These are phyloP conservation scores for Neurospora terricola DNA, from an alignment of 495 filamentous ascomycete genomes.

Conservation along the genomic window DNA sequence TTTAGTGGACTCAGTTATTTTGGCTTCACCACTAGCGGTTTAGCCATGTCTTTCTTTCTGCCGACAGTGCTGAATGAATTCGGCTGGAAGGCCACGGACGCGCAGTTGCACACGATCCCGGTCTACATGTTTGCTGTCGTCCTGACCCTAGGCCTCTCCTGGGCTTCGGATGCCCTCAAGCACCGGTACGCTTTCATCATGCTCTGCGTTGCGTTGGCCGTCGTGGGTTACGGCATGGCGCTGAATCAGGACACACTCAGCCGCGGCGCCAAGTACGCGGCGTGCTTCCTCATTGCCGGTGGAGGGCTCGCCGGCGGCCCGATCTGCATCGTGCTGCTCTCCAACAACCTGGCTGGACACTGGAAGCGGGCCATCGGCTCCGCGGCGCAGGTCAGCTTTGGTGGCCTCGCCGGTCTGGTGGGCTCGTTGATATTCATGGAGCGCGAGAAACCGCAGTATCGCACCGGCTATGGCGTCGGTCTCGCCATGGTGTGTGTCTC, in stretches of 20 bases:
- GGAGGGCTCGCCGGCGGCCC: constrained; percentile 63
- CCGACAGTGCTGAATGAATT: constrained; percentile 59
- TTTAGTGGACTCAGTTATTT: constrained; percentile 37
- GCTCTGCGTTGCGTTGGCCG: constrained; percentile 34
- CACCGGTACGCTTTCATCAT: constrained; percentile 50
- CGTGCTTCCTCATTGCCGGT: constrained; percentile 50
- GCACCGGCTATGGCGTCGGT: constrained; percentile 59
- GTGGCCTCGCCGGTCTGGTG: constrained; percentile 58
- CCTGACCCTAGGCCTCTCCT: constrained; percentile 49
- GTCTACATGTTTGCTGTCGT: constrained; percentile 56
- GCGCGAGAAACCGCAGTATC: constrained; percentile 52
- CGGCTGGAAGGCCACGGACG: constrained; percentile 43
- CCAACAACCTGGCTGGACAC: constrained; percentile 44
- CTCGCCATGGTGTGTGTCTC: constrained; percentile 45
- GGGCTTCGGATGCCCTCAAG: constrained; percentile 49
- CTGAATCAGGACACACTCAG: constrained; percentile 50
- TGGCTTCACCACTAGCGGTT: constrained; percentile 40
- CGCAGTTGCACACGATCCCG: constrained; percentile 54
- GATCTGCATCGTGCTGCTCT: constrained; percentile 45
- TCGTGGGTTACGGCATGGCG: constrained; percentile 27
- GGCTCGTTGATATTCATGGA: constrained; percentile 56
- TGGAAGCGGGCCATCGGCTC: constrained; percentile 52
- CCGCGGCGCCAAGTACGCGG: constrained; percentile 59
- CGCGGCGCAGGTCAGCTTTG: constrained; percentile 50
- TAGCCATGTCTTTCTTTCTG: constrained; percentile 56